Conservation (phyloP, 2,329 filamentous ascomycete genomes). For the Triangularia verruculosa region DNA sequence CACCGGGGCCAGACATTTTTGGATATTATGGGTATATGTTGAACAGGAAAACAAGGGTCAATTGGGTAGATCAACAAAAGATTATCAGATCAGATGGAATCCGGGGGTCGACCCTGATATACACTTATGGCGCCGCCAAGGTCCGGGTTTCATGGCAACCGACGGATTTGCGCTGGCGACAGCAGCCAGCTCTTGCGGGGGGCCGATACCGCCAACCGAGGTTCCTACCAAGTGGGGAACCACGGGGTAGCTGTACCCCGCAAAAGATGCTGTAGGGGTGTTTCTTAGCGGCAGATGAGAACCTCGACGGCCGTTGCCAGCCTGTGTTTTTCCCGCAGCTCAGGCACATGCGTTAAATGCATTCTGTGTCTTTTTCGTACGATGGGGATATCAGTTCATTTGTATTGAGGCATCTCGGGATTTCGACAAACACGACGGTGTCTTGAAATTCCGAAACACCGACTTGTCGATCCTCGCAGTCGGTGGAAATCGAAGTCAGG, state of each 20-base stretch:
- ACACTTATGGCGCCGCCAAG: not conserved
- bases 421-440: too few species aligned
- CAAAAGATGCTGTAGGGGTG: conserved; percentile 7
- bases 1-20: conserved; percentile 51
- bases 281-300: not conserved
- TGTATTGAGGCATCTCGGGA: not conserved
- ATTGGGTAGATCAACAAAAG: not conserved
- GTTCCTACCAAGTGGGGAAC: conserved; percentile 12
- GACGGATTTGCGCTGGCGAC: not conserved
- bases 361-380: not conserved
- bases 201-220: conserved; percentile 25
- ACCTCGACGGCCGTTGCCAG: conserved; percentile 9
- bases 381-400: not conserved
- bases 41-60: not conserved
- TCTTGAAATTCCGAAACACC: not conserved
- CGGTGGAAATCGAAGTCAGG: not conserved
- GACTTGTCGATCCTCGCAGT: not conserved
- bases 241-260: conserved; percentile 5
- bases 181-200: conserved; percentile 18
- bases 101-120: not conserved
- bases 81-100: not conserved
- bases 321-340: conserved; percentile 21
- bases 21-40: conserved; percentile 11
- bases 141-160: not conserved
- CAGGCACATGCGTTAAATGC: not conserved